A percentile compares a stretch with the other conserved stretches of the same genome.
Evolutionary conservation across 2,329 filamentous ascomycete species (phyloP).

Genomic region (Sporothrix globosa): DNA sequence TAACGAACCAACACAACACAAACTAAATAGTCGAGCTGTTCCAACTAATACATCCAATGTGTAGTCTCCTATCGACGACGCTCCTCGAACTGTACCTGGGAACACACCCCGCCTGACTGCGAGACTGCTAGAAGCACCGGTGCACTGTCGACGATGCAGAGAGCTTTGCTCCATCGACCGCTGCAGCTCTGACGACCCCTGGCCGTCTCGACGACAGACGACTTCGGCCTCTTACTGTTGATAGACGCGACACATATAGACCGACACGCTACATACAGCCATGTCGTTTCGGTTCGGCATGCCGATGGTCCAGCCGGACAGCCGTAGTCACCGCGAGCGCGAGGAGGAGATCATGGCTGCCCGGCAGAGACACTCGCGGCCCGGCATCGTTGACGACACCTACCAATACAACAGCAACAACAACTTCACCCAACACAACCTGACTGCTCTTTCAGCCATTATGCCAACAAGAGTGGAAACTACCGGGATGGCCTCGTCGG

Average conservation of each 20-base stretch:
- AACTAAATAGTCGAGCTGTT: background rate
- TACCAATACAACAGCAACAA: background rate
- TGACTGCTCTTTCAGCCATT: conserved; percentile 25
- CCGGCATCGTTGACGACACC: background rate
- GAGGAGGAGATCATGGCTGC: conserved; percentile 28
- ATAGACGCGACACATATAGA: background rate
- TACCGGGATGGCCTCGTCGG: background rate
- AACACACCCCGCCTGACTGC: conserved; percentile 13
- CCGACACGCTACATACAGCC: background rate
- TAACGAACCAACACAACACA: background rate
- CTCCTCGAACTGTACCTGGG: conserved; percentile 1
- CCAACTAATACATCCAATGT: background rate
- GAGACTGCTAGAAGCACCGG: background rate
- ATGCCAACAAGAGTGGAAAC: background rate
- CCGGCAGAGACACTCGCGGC: conserved; percentile 16
- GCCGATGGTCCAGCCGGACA: conserved; percentile 23
- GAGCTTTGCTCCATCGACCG: background rate
- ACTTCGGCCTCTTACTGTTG: background rate
- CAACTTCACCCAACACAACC: background rate
- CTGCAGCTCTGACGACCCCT: background rate
- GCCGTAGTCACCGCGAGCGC: conserved; percentile 25
- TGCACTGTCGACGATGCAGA: conserved; percentile 16
- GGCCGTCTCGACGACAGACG: background rate
- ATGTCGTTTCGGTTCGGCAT: conserved; percentile 32
- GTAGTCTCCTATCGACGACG: background rate